Evolutionary conservation across 805 yeast species (phyloP).

Genomic region (Schizosaccharomyces japonicus): DNA sequence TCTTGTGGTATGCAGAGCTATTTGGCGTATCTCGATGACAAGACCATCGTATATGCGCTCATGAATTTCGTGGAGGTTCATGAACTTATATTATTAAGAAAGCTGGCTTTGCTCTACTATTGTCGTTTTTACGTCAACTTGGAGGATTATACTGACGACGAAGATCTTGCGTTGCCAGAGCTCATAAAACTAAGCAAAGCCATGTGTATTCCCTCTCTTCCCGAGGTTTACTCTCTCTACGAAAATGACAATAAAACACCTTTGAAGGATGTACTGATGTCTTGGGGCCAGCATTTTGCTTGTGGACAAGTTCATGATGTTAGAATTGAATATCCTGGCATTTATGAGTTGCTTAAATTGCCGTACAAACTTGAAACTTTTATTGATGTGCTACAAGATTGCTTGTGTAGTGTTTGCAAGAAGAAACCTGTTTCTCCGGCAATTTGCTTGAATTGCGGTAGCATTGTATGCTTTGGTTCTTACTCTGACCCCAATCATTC

Average conservation of each 20-base stretch:
- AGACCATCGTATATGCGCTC: not conserved
- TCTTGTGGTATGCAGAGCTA: not conserved
- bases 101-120: not conserved
- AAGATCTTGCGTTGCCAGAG: not conserved
- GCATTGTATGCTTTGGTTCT: slow-evolving; percentile 40
- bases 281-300: not conserved
- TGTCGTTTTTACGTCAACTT: not conserved
- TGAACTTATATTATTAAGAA: not conserved
- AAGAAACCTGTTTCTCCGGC: slow-evolving; percentile 41
- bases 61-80: not conserved
- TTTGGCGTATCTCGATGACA: not conserved
- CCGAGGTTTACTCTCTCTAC: not conserved
- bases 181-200: not conserved
- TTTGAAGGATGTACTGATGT: not conserved
- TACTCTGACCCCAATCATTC: slow-evolving; percentile 21
- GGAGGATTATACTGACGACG: not conserved
- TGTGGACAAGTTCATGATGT: not conserved
- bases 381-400: slow-evolving; percentile 26
- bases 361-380: slow-evolving; percentile 47
- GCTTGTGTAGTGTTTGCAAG: slow-evolving; percentile 17
- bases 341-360: slow-evolving; percentile 33
- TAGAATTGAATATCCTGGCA: slow-evolving; percentile 30
- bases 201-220: not conserved
- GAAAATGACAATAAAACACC: no score
- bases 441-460: slow-evolving; percentile 63